Conservation (phyloP, 352 stramenopile species). For the Phytophthora ohioensis region DNA sequence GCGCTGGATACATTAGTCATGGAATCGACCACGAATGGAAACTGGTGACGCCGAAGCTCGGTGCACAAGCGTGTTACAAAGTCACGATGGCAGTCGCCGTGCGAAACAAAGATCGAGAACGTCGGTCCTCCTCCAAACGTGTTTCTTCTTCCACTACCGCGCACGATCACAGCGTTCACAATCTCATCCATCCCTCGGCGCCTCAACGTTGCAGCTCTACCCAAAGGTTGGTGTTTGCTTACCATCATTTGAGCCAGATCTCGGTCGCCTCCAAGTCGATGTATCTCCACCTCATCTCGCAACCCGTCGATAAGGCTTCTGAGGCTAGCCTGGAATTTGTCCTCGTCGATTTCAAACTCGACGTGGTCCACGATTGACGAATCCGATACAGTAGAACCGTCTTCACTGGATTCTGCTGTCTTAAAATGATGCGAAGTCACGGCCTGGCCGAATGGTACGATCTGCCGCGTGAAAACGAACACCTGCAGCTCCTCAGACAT, state of each 20-base stretch:
- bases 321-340: constrained; percentile 71
- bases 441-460: constrained; percentile 75
- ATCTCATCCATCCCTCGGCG: constrained; percentile 57
- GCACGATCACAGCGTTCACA: constrained; percentile 63
- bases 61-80: constrained; percentile 70
- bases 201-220: constrained; percentile 30
- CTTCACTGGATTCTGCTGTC: constrained; percentile 22
- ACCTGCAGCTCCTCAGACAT: constrained; percentile 80
- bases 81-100: constrained; percentile 76
- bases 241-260: constrained; percentile 18
- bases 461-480: constrained; percentile 82
- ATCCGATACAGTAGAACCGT: constrained; percentile 31
- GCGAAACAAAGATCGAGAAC: constrained; percentile 79
- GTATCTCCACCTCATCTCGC: constrained; percentile 79
- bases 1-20: constrained; percentile 80
- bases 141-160: constrained; percentile 31
- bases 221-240: constrained; percentile 30
- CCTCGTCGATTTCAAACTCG: constrained; percentile 68
- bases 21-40: constrained; percentile 68
- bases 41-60: constrained; percentile 57
- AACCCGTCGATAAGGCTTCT: constrained; percentile 77
- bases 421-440: constrained; percentile 58
- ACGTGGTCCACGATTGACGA: constrained; percentile 31
- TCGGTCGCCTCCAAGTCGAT: constrained; percentile 50
- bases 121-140: constrained; percentile 33